Evolutionary conservation across 2,329 filamentous ascomycete genomes (phyloP), one percentile per base, ranked within the genome.

Genomic region (Pseudogymnoascus destructans): DNA sequence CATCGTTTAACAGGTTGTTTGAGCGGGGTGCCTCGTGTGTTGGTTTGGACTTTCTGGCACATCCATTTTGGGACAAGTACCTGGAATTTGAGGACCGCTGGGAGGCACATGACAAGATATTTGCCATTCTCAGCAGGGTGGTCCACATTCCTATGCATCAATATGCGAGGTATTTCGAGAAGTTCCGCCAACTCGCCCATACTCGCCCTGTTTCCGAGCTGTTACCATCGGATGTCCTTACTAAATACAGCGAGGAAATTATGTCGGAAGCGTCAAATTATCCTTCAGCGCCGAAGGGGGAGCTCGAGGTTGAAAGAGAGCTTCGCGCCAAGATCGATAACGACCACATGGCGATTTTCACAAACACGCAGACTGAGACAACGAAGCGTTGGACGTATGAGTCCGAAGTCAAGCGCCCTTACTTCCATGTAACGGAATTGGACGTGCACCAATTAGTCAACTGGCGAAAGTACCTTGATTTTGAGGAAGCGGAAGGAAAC

Each of bases 21-120:
- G 92, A 98, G 70, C 87, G 93, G 64, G 93, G 87, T 62, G 87
- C 89, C 25, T 79, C 80, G 27, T 85, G 81, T 66, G 90, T 95
- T 38, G 93, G 93, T 13, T 79, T 97, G 15, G 93, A 98, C 72
- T 98, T 95, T 69, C 78, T 95, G 27, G 86, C 91, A 1, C 90
- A 96, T 69, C 90, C 90, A 1, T 96, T 98, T 74, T 98, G 93
- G 93, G 93, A 98, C 72, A 97, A 95, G 73, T 98, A 95, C 68
- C 82, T 98, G 63, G 93, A 97, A 70, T 97, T 95, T 67, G 93
- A 97, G 70, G 91, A 96, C 70, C 86, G 91, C 1, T 78, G 92
- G 61, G 90, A 95, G 67, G 83, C 86, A 0, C 81, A 86, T 11
- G 88, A 95, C 63, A 89, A 84, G 66, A 88, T 96, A 58, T 95